These are phyloP conservation scores for Rhizopogon vinicolor DNA, from an alignment of 768 basidiomycete genomes.

Conservation along the genomic window DNA sequence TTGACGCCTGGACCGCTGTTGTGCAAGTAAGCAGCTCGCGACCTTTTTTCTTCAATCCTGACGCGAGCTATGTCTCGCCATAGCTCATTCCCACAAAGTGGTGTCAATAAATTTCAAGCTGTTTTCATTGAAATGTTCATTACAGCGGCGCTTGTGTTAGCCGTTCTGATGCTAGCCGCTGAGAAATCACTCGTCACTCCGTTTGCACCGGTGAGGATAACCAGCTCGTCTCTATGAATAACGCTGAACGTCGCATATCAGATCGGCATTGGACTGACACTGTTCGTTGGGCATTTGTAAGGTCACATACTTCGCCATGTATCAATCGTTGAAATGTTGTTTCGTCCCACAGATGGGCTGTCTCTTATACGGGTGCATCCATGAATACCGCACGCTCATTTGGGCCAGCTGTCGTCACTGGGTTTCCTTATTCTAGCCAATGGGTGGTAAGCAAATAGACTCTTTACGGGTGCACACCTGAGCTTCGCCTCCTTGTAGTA, in stretches of 20 bases:
- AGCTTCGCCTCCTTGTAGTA: slow-evolving; percentile 35
- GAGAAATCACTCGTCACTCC: slow-evolving; percentile 66
- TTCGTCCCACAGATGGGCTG: slow-evolving; percentile 41
- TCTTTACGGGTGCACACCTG: background rate
- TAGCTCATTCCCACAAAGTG: too few species aligned
- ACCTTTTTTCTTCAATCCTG: too few species aligned
- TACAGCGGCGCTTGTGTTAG: slow-evolving; percentile 28
- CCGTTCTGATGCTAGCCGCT: slow-evolving; percentile 70
- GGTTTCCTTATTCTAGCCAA: slow-evolving; percentile 46
- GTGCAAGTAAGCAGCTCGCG: too few species aligned
- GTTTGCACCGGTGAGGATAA: slow-evolving; percentile 47
- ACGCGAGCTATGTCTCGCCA: too few species aligned
- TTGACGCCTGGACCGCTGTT: too few species aligned
- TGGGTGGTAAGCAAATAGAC: slow-evolving; percentile 50
- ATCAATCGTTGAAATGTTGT: background rate
- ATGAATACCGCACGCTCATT: slow-evolving; percentile 71
- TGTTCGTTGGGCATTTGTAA: slow-evolving; percentile 30
- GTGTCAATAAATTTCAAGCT: too few species aligned
- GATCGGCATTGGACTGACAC: slow-evolving; percentile 63
- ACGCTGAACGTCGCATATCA: too few species aligned
- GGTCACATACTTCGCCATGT: background rate
- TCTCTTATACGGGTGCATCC: slow-evolving; percentile 51
- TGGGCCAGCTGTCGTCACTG: slow-evolving; percentile 64
- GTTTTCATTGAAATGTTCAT: too few species aligned
- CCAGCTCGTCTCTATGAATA: too few species aligned